Percentiles rank a stretch among this genome's conserved stretches.
Conservation (phyloP, 768 basidiomycete genomes). For the Panus rudis region DNA sequence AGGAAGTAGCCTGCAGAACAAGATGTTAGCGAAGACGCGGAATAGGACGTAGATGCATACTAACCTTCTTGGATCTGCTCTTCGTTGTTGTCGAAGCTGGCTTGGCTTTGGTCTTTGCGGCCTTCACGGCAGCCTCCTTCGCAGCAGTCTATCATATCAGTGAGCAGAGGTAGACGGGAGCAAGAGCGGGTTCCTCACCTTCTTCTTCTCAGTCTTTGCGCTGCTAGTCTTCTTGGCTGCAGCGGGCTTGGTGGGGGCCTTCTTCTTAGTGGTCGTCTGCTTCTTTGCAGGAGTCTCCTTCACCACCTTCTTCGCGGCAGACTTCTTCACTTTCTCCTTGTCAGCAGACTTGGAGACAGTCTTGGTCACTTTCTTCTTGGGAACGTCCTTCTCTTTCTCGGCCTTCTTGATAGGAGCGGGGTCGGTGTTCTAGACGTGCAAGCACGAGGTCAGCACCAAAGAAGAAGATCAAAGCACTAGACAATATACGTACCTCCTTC, state of each 20-base stretch:
- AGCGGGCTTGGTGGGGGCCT: constrained; percentile 13
- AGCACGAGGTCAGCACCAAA: not conserved
- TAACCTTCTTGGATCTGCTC: constrained; percentile 17
- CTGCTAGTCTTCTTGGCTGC: constrained; percentile 29
- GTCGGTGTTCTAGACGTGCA: constrained; percentile 27
- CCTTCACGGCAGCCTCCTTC: constrained; percentile 25
- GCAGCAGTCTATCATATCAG: constrained; percentile 18
- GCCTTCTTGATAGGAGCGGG: constrained; percentile 22
- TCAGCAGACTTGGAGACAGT: constrained; percentile 11
- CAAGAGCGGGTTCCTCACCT: constrained; percentile 15
- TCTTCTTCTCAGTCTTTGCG: constrained; percentile 27
- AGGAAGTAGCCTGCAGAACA: not conserved
- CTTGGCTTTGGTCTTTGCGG: constrained; percentile 15
- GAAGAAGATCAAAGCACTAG: not conserved
- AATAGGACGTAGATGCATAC: too few species aligned
- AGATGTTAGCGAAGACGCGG: not conserved
- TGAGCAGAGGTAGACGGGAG: not conserved
- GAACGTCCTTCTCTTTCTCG: constrained; percentile 13
- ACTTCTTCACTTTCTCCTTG: constrained; percentile 16
- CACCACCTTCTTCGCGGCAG: constrained; percentile 33
- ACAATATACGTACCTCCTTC: constrained; percentile 48
- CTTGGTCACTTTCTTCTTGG: constrained; percentile 15
- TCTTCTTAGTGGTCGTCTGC: constrained; percentile 21
- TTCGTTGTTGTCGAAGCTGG: constrained; percentile 18
- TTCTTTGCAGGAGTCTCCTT: constrained; percentile 20